phyloP scores from a whole-genome alignment of 495 filamentous ascomycete genomes.

The Aspergillus incahuasiensis region DNA sequence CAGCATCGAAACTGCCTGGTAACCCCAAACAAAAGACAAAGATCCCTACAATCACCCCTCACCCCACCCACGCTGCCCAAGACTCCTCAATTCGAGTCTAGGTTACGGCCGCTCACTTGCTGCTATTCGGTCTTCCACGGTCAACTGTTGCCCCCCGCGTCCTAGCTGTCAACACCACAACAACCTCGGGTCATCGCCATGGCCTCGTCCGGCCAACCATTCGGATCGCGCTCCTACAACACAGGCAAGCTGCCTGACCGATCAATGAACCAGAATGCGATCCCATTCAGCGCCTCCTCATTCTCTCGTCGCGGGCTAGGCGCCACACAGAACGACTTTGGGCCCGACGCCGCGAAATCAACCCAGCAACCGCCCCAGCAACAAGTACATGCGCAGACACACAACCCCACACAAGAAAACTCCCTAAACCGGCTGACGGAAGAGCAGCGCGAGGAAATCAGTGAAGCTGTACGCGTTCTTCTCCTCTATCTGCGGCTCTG shows the following conservation, averaged over 20 bases:
- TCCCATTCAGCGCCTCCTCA: constrained; percentile 47
- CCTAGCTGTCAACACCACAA: neutral
- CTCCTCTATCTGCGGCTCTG: neutral
- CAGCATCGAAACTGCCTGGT: neutral
- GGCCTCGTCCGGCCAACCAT: constrained; percentile 42
- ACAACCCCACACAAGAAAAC: constrained; percentile 41
- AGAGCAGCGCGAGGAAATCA: constrained; percentile 85
- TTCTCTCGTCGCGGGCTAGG: constrained; percentile 35
- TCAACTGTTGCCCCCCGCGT: neutral
- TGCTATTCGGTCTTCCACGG: neutral
- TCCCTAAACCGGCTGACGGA: constrained; percentile 60
- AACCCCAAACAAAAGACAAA: neutral
- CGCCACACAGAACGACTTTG: constrained; percentile 26
- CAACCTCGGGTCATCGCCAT: constrained; percentile 17
- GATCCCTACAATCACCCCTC: neutral
- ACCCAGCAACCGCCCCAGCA: constrained; percentile 25
- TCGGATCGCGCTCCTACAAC: constrained; percentile 46
- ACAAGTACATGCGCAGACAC: constrained; percentile 31
- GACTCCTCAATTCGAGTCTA: neutral
- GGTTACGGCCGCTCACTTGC: neutral
- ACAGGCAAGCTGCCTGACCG: constrained; percentile 49
- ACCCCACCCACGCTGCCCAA: neutral
- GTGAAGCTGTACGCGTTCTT: constrained; percentile 62
- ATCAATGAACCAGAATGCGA: constrained; percentile 36
- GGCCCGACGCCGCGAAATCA: constrained; percentile 27